Evolutionary conservation across 1,284 basidiomycete genomes (phyloP).

Genomic region (Cryptococcus depauperatus): DNA sequence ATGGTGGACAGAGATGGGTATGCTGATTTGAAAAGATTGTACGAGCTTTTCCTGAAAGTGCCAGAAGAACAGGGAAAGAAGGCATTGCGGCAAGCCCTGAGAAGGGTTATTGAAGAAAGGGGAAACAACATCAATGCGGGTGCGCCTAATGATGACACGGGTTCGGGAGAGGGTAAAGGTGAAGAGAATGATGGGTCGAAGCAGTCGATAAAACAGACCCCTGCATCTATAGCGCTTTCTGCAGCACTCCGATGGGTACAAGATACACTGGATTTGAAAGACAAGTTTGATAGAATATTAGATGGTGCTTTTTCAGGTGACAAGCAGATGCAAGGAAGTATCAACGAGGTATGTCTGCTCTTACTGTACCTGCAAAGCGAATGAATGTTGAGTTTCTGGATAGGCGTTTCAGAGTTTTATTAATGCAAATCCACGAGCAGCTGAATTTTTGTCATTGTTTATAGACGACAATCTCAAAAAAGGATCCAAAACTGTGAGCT

Average conservation of each 20-base stretch:
- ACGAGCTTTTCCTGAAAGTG: constrained; percentile 67
- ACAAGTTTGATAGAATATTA: constrained; percentile 77
- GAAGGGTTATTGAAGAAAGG: constrained; percentile 64
- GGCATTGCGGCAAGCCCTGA: constrained; percentile 61
- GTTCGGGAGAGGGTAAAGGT: too few relatives aligned
- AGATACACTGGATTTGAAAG: constrained; percentile 82
- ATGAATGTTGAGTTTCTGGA: too few relatives aligned
- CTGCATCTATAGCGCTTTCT: constrained; percentile 32
- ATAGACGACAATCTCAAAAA: constrained; percentile 96
- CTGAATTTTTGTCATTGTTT: constrained; percentile 93
- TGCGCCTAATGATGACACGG: constrained; percentile 45
- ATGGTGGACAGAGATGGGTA: constrained; percentile 80
- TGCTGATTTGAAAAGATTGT: constrained; percentile 71
- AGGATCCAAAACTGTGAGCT: constrained; percentile 81
- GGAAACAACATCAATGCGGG: constrained; percentile 72
- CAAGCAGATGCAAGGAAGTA: constrained; percentile 68
- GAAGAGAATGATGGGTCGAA: too few relatives aligned
- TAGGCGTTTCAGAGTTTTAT: constrained; percentile 89
- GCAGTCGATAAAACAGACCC: too few relatives aligned
- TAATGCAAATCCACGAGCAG: constrained; percentile 76
- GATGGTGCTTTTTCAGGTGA: constrained; percentile 63
- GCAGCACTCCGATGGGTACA: constrained; percentile 88
- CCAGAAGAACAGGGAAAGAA: constrained; percentile 55
- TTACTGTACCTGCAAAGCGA: too few relatives aligned
- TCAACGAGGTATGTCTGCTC: too few relatives aligned